Base-by-base conservation (phyloP, 2,329 filamentous ascomycete genomes). In the Dendryphion nanum region DNA sequence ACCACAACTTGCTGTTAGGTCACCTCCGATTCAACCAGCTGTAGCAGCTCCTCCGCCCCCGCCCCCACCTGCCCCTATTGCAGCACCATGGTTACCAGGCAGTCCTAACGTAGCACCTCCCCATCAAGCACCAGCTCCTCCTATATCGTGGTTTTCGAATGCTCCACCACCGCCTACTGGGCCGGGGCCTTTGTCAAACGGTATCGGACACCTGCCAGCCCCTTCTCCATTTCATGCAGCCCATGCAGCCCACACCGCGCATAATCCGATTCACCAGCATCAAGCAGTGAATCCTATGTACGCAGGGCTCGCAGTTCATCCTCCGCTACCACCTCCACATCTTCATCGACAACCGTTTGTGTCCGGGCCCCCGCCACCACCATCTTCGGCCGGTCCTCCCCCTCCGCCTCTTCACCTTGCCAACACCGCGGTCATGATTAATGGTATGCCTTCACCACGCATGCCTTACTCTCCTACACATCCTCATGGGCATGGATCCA, bases 381-480 rank as follows among this genome's bases (percentile, higher is more conserved):
- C 55, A 35, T 47, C 55, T 14, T 53, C 53, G 4, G 48, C 55
- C 17, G n/a, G n/a, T n/a, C n/a, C n/a, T n/a, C 53, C 60, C 16
- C 47, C 55, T 36, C 56, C 63, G 31, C 42, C 64, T 6, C 63
- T 66, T 43, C 52, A 63, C 13, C 56, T 47, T 40, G 61, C 61
- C 26, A 49, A 53, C 15, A 30, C 12, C 17, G 40, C 41, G 3
- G 58, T 64, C 42, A 48, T 64, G 38, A 50, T 50, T 19, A 68
- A 68, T 38, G 64, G 68, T 23, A 49, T 68, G 47, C 59, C 60
- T 29, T 67, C 66, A 17, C 62, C 67, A 18, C 66, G 55, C 18
- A 45, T 63, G 38, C 59, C 61, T 2, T 61, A 63, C 18, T 67
- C 66, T 12, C 64, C 58, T 32, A 64, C 61, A 6, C 58, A 64